Base-by-base conservation (phyloP, 495 filamentous ascomycete genomes). In the Bryoglossum gracile region DNA sequence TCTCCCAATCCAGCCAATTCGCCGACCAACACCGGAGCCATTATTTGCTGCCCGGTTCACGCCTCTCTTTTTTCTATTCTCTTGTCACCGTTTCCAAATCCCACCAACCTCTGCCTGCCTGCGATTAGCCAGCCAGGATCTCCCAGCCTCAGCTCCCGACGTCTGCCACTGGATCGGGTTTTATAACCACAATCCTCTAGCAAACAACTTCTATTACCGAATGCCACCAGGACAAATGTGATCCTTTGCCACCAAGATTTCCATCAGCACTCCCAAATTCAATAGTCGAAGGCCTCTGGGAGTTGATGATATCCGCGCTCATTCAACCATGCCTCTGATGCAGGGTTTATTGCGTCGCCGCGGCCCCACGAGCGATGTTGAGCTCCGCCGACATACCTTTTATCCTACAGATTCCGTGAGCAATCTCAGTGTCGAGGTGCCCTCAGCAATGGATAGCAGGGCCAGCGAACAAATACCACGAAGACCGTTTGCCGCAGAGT, bases 401-500 rank as follows among this genome's bases (percentile, higher is more conserved):
- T 53, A 51, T 18, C 36, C 50, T 0, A 21, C 38, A 14, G 46
- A 58, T 9, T 46, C 41, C 3, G 23, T 40, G 21, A 55, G 54
- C 45, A 55, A 43, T 32, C n/a, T 47, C 43, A 14, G 36, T 39
- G 4, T 18, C 36, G 5, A 30, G 26, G 13, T 13, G n/a, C n/a
- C 21, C 22, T 21, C 47, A 43, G 18, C 45, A 13, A 3, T 56
- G 23, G 51, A 63, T 49, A 58, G 63, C 37, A 59, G 66, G 42
- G 65, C 63, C 18, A 68, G 65, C 54, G 66, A 68, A 50, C 66
- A 68, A 43, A 66, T 68, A 39, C 61, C 65, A 35, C 66, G 66
- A 23, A 50, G 57, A 34, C 62, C 62, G 18, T 48, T 52, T 16
- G 59, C 55, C 38, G 48, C 58, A 42, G 54, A 50, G 10, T 56